phyloP scores from a whole-genome alignment of 2,329 filamentous ascomycete species.

The Diaporthe amygdali region DNA sequence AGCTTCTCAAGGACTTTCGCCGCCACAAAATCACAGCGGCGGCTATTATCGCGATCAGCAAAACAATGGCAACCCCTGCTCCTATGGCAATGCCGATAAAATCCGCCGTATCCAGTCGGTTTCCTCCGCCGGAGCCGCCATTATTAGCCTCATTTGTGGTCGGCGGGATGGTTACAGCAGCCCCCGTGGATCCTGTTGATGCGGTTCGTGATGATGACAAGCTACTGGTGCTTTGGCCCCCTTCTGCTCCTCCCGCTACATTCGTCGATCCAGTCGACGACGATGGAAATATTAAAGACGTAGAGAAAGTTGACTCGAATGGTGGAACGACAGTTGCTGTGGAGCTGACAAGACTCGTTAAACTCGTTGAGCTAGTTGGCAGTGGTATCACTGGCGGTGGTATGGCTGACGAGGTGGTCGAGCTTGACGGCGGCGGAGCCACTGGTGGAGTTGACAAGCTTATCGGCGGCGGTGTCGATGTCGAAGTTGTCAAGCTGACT shows the following conservation, averaged over 20 bases:
- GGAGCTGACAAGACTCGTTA: not conserved
- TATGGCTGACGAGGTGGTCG: not conserved
- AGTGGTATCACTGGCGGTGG: not conserved
- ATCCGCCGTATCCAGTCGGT: not conserved
- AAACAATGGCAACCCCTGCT: not conserved
- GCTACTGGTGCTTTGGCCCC: not conserved
- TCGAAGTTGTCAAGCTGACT: not conserved
- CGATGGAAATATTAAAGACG: not conserved
- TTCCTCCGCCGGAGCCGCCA: not conserved
- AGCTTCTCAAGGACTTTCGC: not conserved
- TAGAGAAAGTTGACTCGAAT: not conserved
- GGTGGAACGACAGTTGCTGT: not conserved
- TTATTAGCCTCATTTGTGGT: not conserved
- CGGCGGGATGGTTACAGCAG: not conserved
- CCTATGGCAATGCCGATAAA: not conserved
- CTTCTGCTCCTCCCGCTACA: not conserved
- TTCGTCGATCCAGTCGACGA: slow-evolving; percentile 9
- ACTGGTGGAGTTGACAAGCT: too few species aligned
- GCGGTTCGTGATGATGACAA: not conserved
- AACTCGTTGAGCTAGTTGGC: not conserved
- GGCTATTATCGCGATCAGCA: not conserved
- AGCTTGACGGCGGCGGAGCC: not conserved
- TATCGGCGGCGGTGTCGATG: not conserved
- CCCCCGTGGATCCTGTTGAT: not conserved
- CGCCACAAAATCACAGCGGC: not conserved